Conservation (phyloP, 2,329 filamentous ascomycete species). For the Epichloe aotearoae region DNA sequence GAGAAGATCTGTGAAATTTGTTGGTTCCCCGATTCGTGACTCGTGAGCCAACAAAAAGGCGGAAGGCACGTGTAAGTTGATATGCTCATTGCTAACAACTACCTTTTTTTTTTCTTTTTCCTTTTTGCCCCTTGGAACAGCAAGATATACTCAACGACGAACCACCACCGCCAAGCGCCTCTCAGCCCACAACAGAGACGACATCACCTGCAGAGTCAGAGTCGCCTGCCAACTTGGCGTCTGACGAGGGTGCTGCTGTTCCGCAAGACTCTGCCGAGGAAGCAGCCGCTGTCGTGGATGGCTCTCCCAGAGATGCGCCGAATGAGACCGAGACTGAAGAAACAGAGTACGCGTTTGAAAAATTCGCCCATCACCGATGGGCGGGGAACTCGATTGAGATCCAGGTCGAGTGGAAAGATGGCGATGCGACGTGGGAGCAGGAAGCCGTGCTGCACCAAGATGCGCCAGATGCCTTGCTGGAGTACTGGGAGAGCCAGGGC, state of each 20-base stretch:
- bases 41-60: not conserved
- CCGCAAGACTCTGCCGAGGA: not conserved
- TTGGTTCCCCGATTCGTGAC: not conserved
- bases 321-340: not conserved
- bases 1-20: slow-evolving; percentile 1
- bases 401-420: slow-evolving; percentile 18
- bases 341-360: slow-evolving; percentile 10
- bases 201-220: not conserved
- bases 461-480: slow-evolving; percentile 16
- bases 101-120: too few species aligned
- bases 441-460: slow-evolving; percentile 22
- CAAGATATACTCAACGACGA: not conserved
- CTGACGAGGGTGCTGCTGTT: not conserved
- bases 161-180: not conserved
- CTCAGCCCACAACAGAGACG: not conserved
- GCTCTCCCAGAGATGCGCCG: not conserved
- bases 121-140: not conserved
- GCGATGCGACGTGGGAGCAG: slow-evolving; percentile 20
- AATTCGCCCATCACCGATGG: slow-evolving; percentile 18
- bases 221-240: not conserved
- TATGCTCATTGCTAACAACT: not conserved
- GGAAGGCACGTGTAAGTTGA: not conserved
- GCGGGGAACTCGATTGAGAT: slow-evolving; percentile 16
- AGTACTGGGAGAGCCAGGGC: slow-evolving; percentile 18
- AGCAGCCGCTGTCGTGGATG: not conserved